Conservation (phyloP, 2,329 filamentous ascomycete species). For the Ceratocystis destructans region DNA sequence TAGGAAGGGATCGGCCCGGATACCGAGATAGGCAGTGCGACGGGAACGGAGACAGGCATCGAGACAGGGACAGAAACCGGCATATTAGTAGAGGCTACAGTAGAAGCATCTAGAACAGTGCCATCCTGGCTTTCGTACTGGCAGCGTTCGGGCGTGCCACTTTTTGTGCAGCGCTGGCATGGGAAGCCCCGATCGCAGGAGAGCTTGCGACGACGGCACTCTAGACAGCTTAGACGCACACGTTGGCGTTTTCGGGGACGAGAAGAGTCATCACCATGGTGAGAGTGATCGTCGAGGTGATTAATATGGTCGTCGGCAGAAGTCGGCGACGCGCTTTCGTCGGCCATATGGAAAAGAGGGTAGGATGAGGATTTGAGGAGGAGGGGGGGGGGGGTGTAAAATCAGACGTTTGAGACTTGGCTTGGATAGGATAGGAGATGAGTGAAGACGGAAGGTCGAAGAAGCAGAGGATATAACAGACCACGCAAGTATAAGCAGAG, state of each 20-base stretch:
- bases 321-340: constrained; percentile 15
- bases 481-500: neutral
- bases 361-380: neutral
- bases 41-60: neutral
- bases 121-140: constrained; percentile 45
- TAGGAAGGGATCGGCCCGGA: neutral
- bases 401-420: neutral
- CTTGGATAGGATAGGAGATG: neutral
- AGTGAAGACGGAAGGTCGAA: neutral
- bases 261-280: constrained; percentile 17
- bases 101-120: constrained; percentile 35
- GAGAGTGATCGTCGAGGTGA: neutral
- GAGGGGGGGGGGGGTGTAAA: neutral
- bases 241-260: constrained; percentile 44
- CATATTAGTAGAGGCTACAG: constrained; percentile 23
- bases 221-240: constrained; percentile 45
- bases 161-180: constrained; percentile 49
- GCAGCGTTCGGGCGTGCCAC: constrained; percentile 45
- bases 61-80: neutral
- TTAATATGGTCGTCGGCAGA: constrained; percentile 6
- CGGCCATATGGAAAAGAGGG: constrained; percentile 8
- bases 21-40: neutral
- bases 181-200: constrained; percentile 49
- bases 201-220: constrained; percentile 46
- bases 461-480: neutral